Base-by-base conservation (phyloP, 2,329 filamentous ascomycete species). In the Nakataea oryzae region DNA sequence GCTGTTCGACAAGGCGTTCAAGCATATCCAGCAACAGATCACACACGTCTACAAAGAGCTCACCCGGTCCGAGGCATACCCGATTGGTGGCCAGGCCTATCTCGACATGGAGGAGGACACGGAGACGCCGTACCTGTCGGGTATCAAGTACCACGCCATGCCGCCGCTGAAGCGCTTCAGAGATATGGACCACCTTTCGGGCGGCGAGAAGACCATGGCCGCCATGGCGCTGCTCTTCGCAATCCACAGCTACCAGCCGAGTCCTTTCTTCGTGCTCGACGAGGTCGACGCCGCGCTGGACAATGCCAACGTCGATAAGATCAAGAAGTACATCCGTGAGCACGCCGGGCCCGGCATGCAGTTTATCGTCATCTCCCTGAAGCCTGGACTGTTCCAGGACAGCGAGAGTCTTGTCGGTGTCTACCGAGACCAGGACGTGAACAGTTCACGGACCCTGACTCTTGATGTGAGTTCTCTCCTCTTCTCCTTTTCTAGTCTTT, bases 81-180 rank as follows among this genome's bases (percentile, higher is more conserved):
- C 93, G 0, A 82, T 97, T n/a, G 95, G 95, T 68, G 95, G 95
- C 11, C 84, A 87, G 73, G 85, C 86, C 1, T 96, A 96, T 71
- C 86, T 99, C 58, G 93, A 97, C 71, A 93, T 96, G 63, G 86
- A 88, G 73, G 93, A 96, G 72, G 93, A 99, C 73, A 90, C 88
- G n/a, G 92, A 96, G 66, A 93, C 96, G 70, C 95, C 95, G 0
- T 99, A 97, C 74, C 84, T 97, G 4, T 91, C 90, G 54, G 95
- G 95, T 34, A 92, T 99, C 76, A 97, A 96, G 72, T 99, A 99
- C 76, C 93, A 97, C 73, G 96, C 95, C 65, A 99, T 97, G 93
- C 95, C 95, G 26, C 95, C 95, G 1, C 85, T 97, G 65, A 99
- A 99, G 78, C 91, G 95, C 57, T 99, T 99, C 84, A 86, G 95